These are phyloP conservation scores for Vitis amurensis DNA, from an alignment of 164 flowering plant genomes.

Conservation along the genomic window DNA sequence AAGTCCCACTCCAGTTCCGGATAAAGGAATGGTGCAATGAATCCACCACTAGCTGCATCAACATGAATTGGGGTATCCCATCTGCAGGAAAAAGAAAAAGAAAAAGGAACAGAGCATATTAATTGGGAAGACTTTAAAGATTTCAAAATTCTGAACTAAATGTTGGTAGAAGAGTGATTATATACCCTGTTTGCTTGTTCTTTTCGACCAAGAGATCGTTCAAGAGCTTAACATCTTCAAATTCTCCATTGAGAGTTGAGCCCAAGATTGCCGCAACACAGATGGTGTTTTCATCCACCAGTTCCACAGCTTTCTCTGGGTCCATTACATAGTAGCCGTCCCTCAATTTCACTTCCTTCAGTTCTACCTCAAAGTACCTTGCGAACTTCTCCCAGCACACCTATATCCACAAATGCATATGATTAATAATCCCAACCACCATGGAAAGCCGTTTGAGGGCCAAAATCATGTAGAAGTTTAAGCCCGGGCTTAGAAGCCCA, in stretches of 20 bases:
- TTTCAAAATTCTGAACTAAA: not conserved
- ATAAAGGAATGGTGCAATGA: constrained; percentile 37
- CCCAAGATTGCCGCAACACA: constrained; percentile 40
- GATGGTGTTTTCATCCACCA: constrained; percentile 44
- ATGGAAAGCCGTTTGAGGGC: no score
- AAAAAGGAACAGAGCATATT: not conserved
- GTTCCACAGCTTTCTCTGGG: constrained; percentile 37
- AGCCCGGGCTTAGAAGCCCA: no score
- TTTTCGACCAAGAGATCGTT: constrained; percentile 35
- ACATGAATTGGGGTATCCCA: constrained; percentile 47
- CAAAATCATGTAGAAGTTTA: no score
- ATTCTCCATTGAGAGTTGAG: constrained; percentile 40
- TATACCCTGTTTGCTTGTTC: constrained; percentile 37
- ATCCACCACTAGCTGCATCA: constrained; percentile 45
- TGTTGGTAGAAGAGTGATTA: not conserved
- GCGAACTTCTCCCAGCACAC: constrained; percentile 47
- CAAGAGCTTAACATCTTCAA: constrained; percentile 42
- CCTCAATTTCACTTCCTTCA: constrained; percentile 44
- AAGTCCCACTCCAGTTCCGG: constrained; percentile 53
- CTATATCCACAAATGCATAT: constrained; percentile 5
- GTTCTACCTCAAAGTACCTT: constrained; percentile 43
- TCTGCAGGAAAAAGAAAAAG: constrained; percentile 6
- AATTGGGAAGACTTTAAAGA: not conserved
- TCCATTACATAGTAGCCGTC: constrained; percentile 51
- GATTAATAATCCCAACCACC: no score